Conservation (phyloP, 805 yeast genomes). For the Isabelozyma heimii region DNA sequence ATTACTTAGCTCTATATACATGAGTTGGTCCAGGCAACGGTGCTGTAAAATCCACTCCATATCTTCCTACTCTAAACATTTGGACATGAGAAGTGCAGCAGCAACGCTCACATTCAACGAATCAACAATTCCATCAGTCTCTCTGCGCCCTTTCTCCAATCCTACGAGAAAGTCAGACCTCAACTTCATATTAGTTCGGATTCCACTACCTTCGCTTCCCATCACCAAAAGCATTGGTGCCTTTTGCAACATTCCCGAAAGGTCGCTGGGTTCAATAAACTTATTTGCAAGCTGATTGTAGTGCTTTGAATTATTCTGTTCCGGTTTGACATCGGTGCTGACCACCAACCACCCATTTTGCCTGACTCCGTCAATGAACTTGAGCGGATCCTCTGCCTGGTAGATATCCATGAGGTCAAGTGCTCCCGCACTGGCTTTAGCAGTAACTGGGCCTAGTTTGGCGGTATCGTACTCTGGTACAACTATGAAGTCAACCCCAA, state of each 20-base stretch:
- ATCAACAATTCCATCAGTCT: conserved; percentile 48
- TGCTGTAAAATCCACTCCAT: no score
- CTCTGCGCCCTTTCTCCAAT: conserved; percentile 29
- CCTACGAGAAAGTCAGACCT: conserved; percentile 54
- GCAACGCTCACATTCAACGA: conserved; percentile 91
- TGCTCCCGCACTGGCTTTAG: conserved; percentile 84
- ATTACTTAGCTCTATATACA: no score
- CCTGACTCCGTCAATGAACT: conserved; percentile 56
- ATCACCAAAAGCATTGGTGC: conserved; percentile 69
- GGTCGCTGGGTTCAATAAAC: conserved; percentile 37
- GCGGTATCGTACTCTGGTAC: conserved; percentile 72
- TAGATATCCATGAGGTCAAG: conserved; percentile 68
- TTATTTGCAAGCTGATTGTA: conserved; percentile 30
- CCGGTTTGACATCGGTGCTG: conserved; percentile 50
- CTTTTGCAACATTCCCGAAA: conserved; percentile 41
- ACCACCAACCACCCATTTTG: conserved; percentile 70
- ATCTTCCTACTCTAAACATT: conserved; percentile 1
- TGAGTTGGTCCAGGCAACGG: no score
- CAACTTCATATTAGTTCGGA: conserved; percentile 61
- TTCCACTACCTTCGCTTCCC: conserved; percentile 86
- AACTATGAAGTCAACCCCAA: conserved; percentile 79
- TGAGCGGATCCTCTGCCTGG: conserved; percentile 54
- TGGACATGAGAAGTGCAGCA: conserved; percentile 58
- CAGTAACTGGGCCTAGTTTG: conserved; percentile 70
- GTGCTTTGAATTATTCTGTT: conserved; percentile 23